Percentiles rank a stretch among this genome's conserved stretches.
Conservation (phyloP, 805 yeast genomes). For the Wickerhamiella azyma region DNA sequence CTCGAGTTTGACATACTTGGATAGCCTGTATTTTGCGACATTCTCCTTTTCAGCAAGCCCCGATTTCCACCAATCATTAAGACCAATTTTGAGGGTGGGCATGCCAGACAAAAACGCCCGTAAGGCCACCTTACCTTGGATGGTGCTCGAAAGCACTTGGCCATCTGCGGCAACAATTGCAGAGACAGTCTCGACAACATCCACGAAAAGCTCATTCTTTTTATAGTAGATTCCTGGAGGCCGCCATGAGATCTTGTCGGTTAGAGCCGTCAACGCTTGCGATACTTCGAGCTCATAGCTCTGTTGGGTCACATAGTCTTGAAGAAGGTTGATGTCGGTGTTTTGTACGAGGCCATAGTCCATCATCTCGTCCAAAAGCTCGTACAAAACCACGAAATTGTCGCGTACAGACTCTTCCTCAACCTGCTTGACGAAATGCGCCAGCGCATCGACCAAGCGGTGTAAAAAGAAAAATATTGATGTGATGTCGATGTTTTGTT, state of each 20-base stretch:
- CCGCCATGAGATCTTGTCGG: slow-evolving; percentile 78
- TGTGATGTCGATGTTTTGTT: slow-evolving; percentile 36
- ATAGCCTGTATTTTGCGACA: slow-evolving; percentile 18
- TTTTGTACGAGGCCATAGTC: slow-evolving; percentile 80
- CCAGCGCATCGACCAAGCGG: slow-evolving; percentile 32
- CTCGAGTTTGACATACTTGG: slow-evolving; percentile 31
- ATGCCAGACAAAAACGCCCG: slow-evolving; percentile 76
- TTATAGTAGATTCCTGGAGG: slow-evolving; percentile 79
- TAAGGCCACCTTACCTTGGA: slow-evolving; percentile 59
- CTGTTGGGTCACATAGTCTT: slow-evolving; percentile 60
- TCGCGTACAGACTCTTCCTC: slow-evolving; percentile 52
- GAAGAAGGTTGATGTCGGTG: slow-evolving; percentile 63
- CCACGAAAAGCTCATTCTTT: slow-evolving; percentile 82
- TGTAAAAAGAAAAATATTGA: slow-evolving; percentile 43
- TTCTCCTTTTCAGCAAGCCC: slow-evolving; percentile 5
- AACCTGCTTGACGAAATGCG: slow-evolving; percentile 34
- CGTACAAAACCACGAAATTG: slow-evolving; percentile 62
- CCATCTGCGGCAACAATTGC: slow-evolving; percentile 52
- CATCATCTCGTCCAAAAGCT: slow-evolving; percentile 77
- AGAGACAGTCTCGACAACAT: slow-evolving; percentile 63
- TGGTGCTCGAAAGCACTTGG: slow-evolving; percentile 47
- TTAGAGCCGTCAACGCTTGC: slow-evolving; percentile 59
- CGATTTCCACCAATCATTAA: slow-evolving; percentile 34
- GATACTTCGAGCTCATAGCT: slow-evolving; percentile 29
- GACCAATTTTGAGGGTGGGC: slow-evolving; percentile 68